Conservation (phyloP, 345 rosid genomes). For the Populus simonii region DNA sequence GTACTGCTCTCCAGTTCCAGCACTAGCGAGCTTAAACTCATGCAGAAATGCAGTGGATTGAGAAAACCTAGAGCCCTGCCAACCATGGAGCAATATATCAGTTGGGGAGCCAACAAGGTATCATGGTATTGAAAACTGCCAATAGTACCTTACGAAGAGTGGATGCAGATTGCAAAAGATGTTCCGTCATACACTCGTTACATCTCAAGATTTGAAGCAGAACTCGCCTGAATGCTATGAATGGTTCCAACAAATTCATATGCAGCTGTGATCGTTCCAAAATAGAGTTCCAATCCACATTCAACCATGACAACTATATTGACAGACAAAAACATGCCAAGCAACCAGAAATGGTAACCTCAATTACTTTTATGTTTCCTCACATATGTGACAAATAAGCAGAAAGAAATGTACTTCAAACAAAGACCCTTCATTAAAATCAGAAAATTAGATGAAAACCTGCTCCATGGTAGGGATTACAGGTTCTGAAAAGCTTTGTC, state of each 20-base stretch:
- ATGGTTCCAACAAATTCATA: constrained; percentile 90
- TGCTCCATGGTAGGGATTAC: constrained; percentile 58
- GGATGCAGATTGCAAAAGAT: constrained; percentile 89
- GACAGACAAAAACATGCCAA: constrained; percentile 26
- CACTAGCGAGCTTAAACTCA: constrained; percentile 71
- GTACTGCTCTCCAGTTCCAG: constrained; percentile 39
- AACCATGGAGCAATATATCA: constrained; percentile 21
- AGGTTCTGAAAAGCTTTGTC: constrained; percentile 49
- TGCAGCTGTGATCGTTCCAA: constrained; percentile 69
- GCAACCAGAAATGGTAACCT: constrained; percentile 1
- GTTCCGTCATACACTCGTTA: constrained; percentile 49
- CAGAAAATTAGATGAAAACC: constrained; percentile 33
- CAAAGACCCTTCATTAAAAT: not conserved
- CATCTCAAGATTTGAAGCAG: constrained; percentile 79
- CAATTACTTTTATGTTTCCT: not conserved
- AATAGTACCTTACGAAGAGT: constrained; percentile 81
- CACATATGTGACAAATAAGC: not conserved
- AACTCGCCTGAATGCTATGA: constrained; percentile 80
- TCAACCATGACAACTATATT: constrained; percentile 68
- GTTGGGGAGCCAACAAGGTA: not conserved
- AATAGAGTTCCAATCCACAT: constrained; percentile 69
- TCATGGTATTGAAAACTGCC: not conserved
- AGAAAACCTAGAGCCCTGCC: constrained; percentile 79
- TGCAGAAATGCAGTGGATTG: constrained; percentile 84
- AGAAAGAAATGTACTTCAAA: not conserved